Evolutionary conservation across 2,329 filamentous ascomycete species (phyloP), one percentile per base, ranked within the genome.

Genomic region (Canariomyces notabilis): DNA sequence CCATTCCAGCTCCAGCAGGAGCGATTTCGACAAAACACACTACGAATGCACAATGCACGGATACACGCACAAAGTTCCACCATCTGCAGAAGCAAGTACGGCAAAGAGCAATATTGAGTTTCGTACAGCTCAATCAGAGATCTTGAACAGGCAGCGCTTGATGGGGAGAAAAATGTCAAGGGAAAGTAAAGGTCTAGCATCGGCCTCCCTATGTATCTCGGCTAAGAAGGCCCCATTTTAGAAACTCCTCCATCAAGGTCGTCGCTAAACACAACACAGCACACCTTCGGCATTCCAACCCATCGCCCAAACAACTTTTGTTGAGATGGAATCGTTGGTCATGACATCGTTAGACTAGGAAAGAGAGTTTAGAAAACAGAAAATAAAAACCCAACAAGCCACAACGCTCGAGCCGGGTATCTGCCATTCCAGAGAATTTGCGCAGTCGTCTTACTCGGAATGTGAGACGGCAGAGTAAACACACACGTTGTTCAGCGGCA

Each of bases 321-420:
- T 22, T n/a, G 15, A 47, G 40, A 12, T 15, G 42, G 29, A 48
- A 26, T 52, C 50, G 43, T 52, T 48, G 42, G 52, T 57, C 52
- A 53, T 57, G 42, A 31, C 46, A 43, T 57, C 52, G 42, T 55
- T 37, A 50, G 40, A n/a, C 39, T 44, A 46, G 37, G 37, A 31
- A 43, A 49, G 42, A 51, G 40, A 35, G n/a, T 23, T 19, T 38
- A 40, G 31, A 35, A 14, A 34, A 37, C 31, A 42, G 39, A 15
- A 42, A 32, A 14, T 14, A 21, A 40, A 32, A 36, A 18, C 21
- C 18, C 20, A 19, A 43, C 4, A 23, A 35, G 20, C 14, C 21
- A 26, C 8, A 5, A 26, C 32, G 5, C n/a, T 21, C 20, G 16
- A 12, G 22, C 5, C 16, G 11, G 33, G 18, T 18, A 36, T 36